Evolutionary conservation across 345 rosid species (phyloP), one percentile per base, ranked within the genome.

Genomic region (Viola odorata): DNA sequence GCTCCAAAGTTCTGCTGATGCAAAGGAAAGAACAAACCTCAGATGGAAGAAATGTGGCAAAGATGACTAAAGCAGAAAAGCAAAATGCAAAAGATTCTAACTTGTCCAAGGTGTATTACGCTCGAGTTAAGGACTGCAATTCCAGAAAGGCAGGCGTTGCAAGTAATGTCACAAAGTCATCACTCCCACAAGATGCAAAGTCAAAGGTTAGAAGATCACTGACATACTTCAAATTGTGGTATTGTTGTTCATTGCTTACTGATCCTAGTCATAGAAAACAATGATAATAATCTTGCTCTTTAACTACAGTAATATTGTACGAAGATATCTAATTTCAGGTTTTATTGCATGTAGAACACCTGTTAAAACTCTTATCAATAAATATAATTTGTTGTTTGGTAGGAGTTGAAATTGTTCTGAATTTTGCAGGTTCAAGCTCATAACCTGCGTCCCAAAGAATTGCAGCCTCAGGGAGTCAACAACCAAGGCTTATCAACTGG

Each of bases 41-140:
- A 39, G 80, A 79, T 40, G 79, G 88, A 76, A 77, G 72, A 75
- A 64, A 66, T 69, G 65, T 61, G 16, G 53, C 14, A 16, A 68
- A 71, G 70, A 56, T 56, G 50, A 64, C 17, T 11, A 64, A 60
- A 74, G 76, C 56, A 62, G 61, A 62, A 55, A 78, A 56, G 55
- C 65, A 45, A 8, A 66, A 53, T 66, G 57, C 36, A 37, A 73
- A 55, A 69, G 64, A 53, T 53, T 58, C 67, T 62, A 65, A 45
- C 48, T 14, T 38, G 55, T 62, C 71, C 13, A 73, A 62, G 53
- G 58, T 56, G 56, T 71, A 67, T 15, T 16, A n/a, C 55, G 41
- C 13, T 67, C 68, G 13, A 39, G 65, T 40, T 11, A 69, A 63
- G 49, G 56, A 58, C 49, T 8, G n/a, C 36, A 69, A 67, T 54